Conservation (phyloP, 2,329 filamentous ascomycete species). For the Tolypocladium nubicola region DNA sequence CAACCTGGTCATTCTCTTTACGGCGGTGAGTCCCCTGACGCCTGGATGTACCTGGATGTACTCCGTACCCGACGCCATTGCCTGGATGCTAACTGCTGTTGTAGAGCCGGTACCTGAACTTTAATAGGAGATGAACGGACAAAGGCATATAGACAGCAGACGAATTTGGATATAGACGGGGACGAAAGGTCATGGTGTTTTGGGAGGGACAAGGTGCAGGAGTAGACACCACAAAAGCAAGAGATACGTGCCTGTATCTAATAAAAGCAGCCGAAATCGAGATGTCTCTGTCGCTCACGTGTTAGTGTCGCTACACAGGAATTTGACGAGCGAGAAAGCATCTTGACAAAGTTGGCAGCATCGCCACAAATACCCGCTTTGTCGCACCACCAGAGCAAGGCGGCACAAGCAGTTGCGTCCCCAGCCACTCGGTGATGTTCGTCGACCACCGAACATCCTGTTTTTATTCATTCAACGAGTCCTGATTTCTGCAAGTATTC, state of each 20-base stretch:
- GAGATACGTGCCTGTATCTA: not conserved
- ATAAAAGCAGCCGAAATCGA: not conserved
- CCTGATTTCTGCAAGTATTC: no score
- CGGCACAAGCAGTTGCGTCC: no score
- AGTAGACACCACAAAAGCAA: not conserved
- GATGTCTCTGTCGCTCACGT: not conserved
- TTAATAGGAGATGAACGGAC: constrained; percentile 1
- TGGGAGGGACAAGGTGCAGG: not conserved
- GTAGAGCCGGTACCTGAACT: constrained; percentile 1
- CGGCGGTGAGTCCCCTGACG: constrained; percentile 33
- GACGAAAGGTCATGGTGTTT: not conserved
- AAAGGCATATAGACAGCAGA: no score
- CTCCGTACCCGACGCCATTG: not conserved
- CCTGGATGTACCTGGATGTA: no score
- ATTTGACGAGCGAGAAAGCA: not conserved
- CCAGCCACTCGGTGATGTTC: no score
- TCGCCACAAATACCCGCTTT: no score
- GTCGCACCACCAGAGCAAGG: no score
- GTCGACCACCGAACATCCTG: no score
- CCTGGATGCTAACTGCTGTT: not conserved
- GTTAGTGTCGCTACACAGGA: not conserved
- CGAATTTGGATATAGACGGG: not conserved
- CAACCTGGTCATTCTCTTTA: constrained; percentile 55
- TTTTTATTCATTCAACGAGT: no score
- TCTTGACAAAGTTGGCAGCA: no score